Percentiles rank a stretch among this genome's conserved stretches.
Conservation (phyloP, 768 basidiomycete species). For the Dentipellis fragilis region DNA sequence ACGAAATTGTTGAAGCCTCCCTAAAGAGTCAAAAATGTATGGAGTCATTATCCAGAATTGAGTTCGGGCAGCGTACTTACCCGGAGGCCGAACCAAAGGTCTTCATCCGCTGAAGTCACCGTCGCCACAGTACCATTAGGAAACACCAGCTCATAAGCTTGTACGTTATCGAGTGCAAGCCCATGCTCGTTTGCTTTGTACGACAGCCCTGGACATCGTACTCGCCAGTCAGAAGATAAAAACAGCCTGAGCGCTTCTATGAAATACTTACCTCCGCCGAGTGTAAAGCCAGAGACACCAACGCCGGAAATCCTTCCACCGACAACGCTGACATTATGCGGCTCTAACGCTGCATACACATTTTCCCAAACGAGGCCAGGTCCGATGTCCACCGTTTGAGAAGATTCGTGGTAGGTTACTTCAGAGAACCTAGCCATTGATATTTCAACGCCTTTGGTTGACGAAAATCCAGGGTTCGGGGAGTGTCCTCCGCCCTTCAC, state of each 20-base stretch:
- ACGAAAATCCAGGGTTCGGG: conserved; percentile 14
- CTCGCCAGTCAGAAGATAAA: not conserved
- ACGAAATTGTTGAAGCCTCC: conserved; percentile 1
- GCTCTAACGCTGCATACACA: conserved; percentile 12
- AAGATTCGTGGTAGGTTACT: not conserved
- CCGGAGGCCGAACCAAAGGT: conserved; percentile 1
- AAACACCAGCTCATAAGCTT: conserved; percentile 17
- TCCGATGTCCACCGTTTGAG: conserved; percentile 7
- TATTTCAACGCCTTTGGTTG: conserved; percentile 17
- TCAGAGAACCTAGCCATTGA: conserved; percentile 12
- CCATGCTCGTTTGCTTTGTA: conserved; percentile 22
- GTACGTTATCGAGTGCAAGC: conserved; percentile 24
- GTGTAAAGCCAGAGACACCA: conserved; percentile 14
- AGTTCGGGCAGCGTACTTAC: not conserved
- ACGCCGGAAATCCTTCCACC: conserved; percentile 14
- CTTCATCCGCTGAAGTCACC: not conserved
- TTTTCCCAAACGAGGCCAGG: conserved; percentile 17
- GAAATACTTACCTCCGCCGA: conserved; percentile 12
- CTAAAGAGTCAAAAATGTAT: not conserved
- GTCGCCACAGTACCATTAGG: conserved; percentile 15
- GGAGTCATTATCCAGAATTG: not conserved
- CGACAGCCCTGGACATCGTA: conserved; percentile 18
- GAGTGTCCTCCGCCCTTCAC: conserved; percentile 17
- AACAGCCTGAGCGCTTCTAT: not conserved
- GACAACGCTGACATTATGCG: conserved; percentile 9